Evolutionary conservation across 2,329 filamentous ascomycete genomes (phyloP).

Genomic region (Hawksworthiomyces lignivorus): DNA sequence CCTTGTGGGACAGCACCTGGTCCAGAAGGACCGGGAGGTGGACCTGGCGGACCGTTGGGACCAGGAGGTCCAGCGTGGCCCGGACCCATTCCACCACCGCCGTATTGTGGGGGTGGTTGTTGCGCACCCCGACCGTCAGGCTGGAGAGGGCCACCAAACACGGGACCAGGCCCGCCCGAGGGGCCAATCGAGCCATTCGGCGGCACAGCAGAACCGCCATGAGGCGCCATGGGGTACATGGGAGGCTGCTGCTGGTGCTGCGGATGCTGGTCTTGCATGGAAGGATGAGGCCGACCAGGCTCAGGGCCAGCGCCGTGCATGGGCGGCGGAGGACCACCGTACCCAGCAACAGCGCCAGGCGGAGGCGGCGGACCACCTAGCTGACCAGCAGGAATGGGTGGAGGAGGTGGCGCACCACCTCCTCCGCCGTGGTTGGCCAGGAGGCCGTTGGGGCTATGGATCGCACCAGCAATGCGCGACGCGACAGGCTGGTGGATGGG

Average conservation of each 20-base stretch:
- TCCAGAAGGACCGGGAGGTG: conserved; percentile 23
- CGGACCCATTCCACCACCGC: conserved; percentile 30
- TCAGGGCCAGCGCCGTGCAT: conserved; percentile 45
- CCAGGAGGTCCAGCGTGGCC: conserved; percentile 28
- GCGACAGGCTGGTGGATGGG: conserved; percentile 93
- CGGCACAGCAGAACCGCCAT: conserved; percentile 35
- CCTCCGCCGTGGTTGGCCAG: conserved; percentile 60
- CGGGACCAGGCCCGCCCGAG: conserved; percentile 51
- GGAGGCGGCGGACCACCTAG: conserved; percentile 39
- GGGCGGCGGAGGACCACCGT: conserved; percentile 35
- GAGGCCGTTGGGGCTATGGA: conserved; percentile 86
- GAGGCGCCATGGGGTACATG: conserved; percentile 49
- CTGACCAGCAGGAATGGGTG: conserved; percentile 40
- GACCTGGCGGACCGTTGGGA: background rate
- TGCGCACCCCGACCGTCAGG: conserved; percentile 56
- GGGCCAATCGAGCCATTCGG: conserved; percentile 47
- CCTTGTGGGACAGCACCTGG: conserved; percentile 61
- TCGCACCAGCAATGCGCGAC: conserved; percentile 67
- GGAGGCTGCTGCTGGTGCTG: conserved; percentile 35
- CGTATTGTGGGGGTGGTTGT: conserved; percentile 44
- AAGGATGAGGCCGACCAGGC: conserved; percentile 18
- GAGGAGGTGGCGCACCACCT: conserved; percentile 24
- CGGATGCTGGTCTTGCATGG: conserved; percentile 12
- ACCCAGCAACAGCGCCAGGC: conserved; percentile 41
- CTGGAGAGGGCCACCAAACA: conserved; percentile 64